Conservation (phyloP, 139 green algal genomes). For the Chlamydomonas applanata region DNA sequence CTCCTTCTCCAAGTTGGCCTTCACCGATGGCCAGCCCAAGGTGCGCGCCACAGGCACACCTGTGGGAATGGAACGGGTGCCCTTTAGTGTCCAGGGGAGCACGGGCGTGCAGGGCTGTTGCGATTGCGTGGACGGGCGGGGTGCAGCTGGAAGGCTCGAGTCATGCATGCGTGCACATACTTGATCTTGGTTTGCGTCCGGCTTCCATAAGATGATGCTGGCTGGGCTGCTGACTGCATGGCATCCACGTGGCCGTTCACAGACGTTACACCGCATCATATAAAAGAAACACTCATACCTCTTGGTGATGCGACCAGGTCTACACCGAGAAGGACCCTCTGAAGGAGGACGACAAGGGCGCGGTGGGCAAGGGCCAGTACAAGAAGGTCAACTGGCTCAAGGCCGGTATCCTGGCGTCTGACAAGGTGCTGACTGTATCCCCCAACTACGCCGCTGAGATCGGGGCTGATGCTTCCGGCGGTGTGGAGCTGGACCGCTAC, state of each 20-base stretch:
- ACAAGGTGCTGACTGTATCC: constrained; percentile 94
- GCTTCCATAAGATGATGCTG: no score
- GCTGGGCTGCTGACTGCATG: no score
- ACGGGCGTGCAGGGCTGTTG: no score
- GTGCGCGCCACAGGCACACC: constrained; percentile 38
- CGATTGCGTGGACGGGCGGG: no score
- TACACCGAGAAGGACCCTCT: constrained; percentile 20
- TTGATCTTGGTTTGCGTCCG: no score
- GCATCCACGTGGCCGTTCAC: no score
- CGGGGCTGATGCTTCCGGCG: constrained; percentile 57
- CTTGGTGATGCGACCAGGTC: no score
- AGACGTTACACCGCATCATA: no score
- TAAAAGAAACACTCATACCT: no score
- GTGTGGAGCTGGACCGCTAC: constrained; percentile 64
- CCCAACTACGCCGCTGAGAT: constrained; percentile 97
- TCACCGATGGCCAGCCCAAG: constrained; percentile 85
- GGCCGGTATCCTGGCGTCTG: constrained; percentile 81
- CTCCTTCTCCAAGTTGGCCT: constrained; percentile 65
- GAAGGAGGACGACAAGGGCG: constrained; percentile 6
- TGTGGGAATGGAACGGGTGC: no score
- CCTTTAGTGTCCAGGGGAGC: not conserved
- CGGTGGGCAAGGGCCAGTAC: constrained; percentile 47
- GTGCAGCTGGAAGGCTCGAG: no score
- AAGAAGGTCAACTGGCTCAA: constrained; percentile 98
- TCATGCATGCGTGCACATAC: no score